These are phyloP conservation scores for Phytophthora pistaciae DNA, from an alignment of 352 stramenopile species.

Conservation along the genomic window DNA sequence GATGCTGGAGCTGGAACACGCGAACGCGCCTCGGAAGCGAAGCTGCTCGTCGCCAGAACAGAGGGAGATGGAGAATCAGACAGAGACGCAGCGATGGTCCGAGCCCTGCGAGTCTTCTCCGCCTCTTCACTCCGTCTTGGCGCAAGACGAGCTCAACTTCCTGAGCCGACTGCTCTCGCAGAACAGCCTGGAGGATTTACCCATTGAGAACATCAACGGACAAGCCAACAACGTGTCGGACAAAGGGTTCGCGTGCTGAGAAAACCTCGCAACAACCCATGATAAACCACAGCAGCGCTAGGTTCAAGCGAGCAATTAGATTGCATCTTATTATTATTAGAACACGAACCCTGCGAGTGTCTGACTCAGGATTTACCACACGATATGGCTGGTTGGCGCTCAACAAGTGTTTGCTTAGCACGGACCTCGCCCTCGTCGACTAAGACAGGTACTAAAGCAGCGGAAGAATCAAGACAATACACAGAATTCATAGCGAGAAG, in stretches of 20 bases:
- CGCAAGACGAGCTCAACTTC: constrained; percentile 32
- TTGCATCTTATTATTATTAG: no score
- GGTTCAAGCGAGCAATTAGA: not conserved
- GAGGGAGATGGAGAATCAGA: not conserved
- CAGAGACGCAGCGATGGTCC: not conserved
- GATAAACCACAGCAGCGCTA: not conserved
- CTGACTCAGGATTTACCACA: not conserved
- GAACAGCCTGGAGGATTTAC: constrained; percentile 31
- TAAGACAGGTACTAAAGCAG: not conserved
- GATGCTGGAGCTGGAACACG: constrained; percentile 3
- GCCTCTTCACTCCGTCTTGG: constrained; percentile 31
- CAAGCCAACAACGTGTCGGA: not conserved
- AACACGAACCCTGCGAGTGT: not conserved
- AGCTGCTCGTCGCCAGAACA: constrained; percentile 9
- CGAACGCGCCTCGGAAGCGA: not conserved
- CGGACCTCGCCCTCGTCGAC: not conserved
- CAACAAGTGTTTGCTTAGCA: not conserved
- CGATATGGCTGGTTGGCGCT: not conserved
- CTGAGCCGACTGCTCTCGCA: constrained; percentile 30
- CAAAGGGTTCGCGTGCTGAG: constrained; percentile 7
- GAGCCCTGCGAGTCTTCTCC: constrained; percentile 8
- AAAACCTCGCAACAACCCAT: not conserved
- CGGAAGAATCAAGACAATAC: not conserved
- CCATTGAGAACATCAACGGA: not conserved
- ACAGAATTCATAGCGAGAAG: not conserved